Evolutionary conservation across 1,284 basidiomycete species (phyloP), one percentile per base, ranked within the genome.

Genomic region (Pascua sp.): DNA sequence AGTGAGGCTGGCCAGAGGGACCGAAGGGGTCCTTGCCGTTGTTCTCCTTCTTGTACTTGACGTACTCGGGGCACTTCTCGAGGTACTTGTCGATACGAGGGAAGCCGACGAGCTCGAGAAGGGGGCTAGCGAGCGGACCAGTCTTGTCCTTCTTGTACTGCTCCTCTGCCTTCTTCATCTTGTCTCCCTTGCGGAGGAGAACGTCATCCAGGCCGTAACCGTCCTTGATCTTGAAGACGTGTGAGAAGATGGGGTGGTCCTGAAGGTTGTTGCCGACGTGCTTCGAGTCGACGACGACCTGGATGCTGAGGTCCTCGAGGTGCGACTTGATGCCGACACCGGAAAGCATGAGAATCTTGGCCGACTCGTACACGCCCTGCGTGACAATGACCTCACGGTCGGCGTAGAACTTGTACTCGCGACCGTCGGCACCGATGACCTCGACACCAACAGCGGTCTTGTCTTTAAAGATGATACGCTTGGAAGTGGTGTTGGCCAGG

Each of bases 181-280:
- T 39, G 24, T 51, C 10, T 15, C 49, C 49, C 9, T 42, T n/a
- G 18, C 46, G 49, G n/a, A 59, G 45, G 17, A 59, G 53, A 15
- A 47, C 32, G 53, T 55, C 57, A 45, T 59, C 57, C 12, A 59
- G 57, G 16, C 57, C 53, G 38, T 51, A 55, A 11, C 57, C 57
- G 49, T 59, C 57, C 57, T 59, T 59, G 53, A 59, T 42, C 53
- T 59, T 55, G 57, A 59, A 59, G 15, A 59, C 57, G 43, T 59
- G 57, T 41, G 56, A 48, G 51, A 57, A 57, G 48, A 57, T 57
- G 39, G 56, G 56, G 73, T 88, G 86, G 70, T 90, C 87, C 68
- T 87, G 85, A 43, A 89, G 69, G 75, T 88, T 85, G 71, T 86
- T 83, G 0, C 89, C 89, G 52, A 91, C 88, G 57, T 87, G 86